These are phyloP conservation scores for Tillandsia leiboldiana DNA, from an alignment of 176 grass and related monocot species.

Conservation along the genomic window DNA sequence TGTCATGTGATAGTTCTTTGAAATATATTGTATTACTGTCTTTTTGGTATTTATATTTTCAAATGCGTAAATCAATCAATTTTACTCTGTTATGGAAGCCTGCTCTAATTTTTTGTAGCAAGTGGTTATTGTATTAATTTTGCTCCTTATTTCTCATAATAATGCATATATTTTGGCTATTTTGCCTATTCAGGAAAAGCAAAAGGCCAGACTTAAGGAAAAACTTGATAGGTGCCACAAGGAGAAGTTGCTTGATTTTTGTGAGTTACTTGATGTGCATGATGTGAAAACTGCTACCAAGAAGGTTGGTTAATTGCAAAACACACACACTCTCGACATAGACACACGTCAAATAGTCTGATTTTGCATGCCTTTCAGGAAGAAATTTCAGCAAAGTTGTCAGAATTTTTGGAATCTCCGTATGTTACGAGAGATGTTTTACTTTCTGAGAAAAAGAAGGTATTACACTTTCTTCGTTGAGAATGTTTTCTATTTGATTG, in stretches of 20 bases:
- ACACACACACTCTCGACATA: neutral
- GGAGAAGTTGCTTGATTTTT: slow-evolving; percentile 82
- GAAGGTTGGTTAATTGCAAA: slow-evolving; percentile 44
- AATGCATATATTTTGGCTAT: slow-evolving; percentile 6
- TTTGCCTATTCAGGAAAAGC: slow-evolving; percentile 65
- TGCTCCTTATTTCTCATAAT: slow-evolving; percentile 8
- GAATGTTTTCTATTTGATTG: neutral
- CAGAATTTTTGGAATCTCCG: slow-evolving; percentile 94
- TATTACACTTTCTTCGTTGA: neutral
- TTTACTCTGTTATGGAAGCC: too few relatives aligned
- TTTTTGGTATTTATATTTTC: too few relatives aligned
- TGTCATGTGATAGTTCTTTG: too few relatives aligned
- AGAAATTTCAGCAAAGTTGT: slow-evolving; percentile 66
- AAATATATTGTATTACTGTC: too few relatives aligned
- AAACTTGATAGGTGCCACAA: slow-evolving; percentile 77
- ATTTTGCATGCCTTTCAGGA: slow-evolving; percentile 45
- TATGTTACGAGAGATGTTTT: slow-evolving; percentile 74
- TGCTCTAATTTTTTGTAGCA: too few relatives aligned
- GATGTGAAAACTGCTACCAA: slow-evolving; percentile 41
- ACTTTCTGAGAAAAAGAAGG: slow-evolving; percentile 46
- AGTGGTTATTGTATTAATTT: too few relatives aligned
- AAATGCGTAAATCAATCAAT: too few relatives aligned
- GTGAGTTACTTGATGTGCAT: slow-evolving; percentile 67
- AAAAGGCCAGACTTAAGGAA: slow-evolving; percentile 56
- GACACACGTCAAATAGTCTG: neutral